Base-by-base conservation (phyloP, 2,329 filamentous ascomycete species). In the Cladorrhinum sp. region DNA sequence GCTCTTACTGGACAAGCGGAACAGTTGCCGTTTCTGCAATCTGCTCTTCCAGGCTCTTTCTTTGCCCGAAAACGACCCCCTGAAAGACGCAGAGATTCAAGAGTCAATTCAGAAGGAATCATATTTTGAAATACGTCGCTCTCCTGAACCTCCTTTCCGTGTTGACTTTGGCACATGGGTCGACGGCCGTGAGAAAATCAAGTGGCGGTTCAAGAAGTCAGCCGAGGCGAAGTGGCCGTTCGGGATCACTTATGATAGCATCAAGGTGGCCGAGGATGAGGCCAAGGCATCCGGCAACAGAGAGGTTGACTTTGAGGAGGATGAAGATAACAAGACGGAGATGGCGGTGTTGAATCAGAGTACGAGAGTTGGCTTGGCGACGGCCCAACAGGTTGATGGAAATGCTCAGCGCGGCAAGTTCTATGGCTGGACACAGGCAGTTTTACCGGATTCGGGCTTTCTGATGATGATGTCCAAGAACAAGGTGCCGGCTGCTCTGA, bases 181-280 rank as follows among this genome's bases (percentile, higher is more conserved):
- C 26, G 5, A 26, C 26, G 26, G 26, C 4, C 26, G 26, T 28
- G 26, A 28, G 26, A 9, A 4, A 5, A 28, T n/a, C 16, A 20
- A 16, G 20, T 14, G 24, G 52, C 36, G 4, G 51, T 54, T 54
- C 51, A 28, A 21, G 5, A 36, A n/a, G n/a, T 33, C n/a, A 18
- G 36, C 16, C 4, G 52, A 55, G 26, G 52, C 52, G 10, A 55
- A 55, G 36, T 55, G 52, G 52, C 52, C 52, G 28, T 55, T 55
- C 18, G 52, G 52, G 5, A 14, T n/a, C 21, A 36, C 52, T 8
- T 55, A 36, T 24, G 52, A 55, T 21, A 21, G 36, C 36, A 33
- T 55, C 23, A 18, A 36, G 14, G 26, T 55, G 5, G 36, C 16
- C n/a, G 52, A 55, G 26, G 36, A 18, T 33, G 36, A 55, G 52